Conservation (phyloP, 2,329 filamentous ascomycete genomes). For the Fusarium sp. region DNA sequence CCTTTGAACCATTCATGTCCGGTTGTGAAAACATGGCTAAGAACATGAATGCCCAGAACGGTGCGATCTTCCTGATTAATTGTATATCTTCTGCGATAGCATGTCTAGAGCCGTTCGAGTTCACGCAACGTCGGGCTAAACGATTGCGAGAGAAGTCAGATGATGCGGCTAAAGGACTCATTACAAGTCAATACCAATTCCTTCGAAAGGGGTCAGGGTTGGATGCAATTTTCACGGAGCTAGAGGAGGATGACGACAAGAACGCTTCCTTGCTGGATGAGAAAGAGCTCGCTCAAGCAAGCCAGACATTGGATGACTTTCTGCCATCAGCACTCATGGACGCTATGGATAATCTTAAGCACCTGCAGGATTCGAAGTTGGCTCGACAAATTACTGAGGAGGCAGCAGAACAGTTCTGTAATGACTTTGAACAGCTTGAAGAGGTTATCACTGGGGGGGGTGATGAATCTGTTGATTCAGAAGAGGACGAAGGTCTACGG, state of each 20-base stretch:
- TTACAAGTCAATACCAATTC: slow-evolving; percentile 75
- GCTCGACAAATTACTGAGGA: slow-evolving; percentile 82
- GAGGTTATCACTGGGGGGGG: slow-evolving; percentile 57
- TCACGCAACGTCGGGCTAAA: slow-evolving; percentile 65
- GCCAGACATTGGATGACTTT: slow-evolving; percentile 87
- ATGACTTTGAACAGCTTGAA: slow-evolving; percentile 77
- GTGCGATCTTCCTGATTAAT: slow-evolving; percentile 78
- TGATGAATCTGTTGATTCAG: slow-evolving; percentile 47
- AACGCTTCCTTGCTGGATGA: slow-evolving; percentile 57
- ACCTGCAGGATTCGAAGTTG: slow-evolving; percentile 76
- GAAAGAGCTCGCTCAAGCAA: slow-evolving; percentile 68
- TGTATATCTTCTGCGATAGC: slow-evolving; percentile 70
- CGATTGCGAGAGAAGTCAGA: slow-evolving; percentile 67
- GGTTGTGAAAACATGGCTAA: slow-evolving; percentile 77
- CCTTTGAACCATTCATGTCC: slow-evolving; percentile 85
- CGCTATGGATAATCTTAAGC: slow-evolving; percentile 81
- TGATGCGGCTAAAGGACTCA: slow-evolving; percentile 65
- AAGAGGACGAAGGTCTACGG: slow-evolving; percentile 42
- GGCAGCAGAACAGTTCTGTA: slow-evolving; percentile 84
- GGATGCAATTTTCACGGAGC: slow-evolving; percentile 66
- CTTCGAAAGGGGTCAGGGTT: slow-evolving; percentile 82
- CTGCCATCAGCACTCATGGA: slow-evolving; percentile 93
- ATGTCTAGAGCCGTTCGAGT: slow-evolving; percentile 68
- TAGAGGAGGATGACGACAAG: slow-evolving; percentile 53
- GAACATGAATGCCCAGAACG: slow-evolving; percentile 66